These are phyloP conservation scores for Cocos nucifera DNA, from an alignment of 176 grass and related monocot species.

Conservation along the genomic window DNA sequence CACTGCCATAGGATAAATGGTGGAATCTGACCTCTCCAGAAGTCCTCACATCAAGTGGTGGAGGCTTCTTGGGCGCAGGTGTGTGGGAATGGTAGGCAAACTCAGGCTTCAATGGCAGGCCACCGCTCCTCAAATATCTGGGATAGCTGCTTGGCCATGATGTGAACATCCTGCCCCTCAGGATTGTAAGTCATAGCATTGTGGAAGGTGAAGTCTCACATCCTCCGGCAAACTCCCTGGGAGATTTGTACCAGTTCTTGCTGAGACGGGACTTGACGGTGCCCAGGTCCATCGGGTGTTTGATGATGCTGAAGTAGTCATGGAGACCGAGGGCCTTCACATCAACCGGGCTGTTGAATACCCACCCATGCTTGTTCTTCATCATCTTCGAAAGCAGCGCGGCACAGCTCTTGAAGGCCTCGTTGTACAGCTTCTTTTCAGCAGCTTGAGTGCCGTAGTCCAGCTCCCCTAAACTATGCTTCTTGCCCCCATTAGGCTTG, in stretches of 20 bases:
- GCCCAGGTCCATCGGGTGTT: slow-evolving; percentile 89
- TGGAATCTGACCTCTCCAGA: slow-evolving; percentile 75
- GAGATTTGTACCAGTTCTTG: slow-evolving; percentile 60
- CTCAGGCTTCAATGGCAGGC: slow-evolving; percentile 67
- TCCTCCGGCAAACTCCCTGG: slow-evolving; percentile 76
- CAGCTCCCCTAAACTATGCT: slow-evolving; percentile 26
- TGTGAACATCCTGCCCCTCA: slow-evolving; percentile 86
- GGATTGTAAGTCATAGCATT: slow-evolving; percentile 98
- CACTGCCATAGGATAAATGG: slow-evolving; percentile 23
- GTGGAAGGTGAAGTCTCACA: slow-evolving; percentile 77
- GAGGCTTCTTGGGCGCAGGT: slow-evolving; percentile 44
- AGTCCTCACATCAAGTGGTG: slow-evolving; percentile 36
- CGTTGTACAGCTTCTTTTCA: slow-evolving; percentile 49
- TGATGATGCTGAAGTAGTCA: slow-evolving; percentile 72
- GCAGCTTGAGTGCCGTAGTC: slow-evolving; percentile 17
- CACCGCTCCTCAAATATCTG: slow-evolving; percentile 73
- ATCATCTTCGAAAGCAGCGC: slow-evolving; percentile 56
- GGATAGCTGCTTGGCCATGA: slow-evolving; percentile 76
- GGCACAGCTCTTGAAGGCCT: slow-evolving; percentile 64
- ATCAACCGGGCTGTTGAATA: slow-evolving; percentile 90
- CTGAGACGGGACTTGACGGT: slow-evolving; percentile 64
- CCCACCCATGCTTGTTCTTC: slow-evolving; percentile 91
- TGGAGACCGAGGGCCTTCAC: slow-evolving; percentile 56
- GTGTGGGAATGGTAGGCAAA: slow-evolving; percentile 34
- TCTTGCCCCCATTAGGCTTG: slow-evolving; percentile 40